A percentile compares a stretch with the other conserved stretches of the same genome.
Conservation (phyloP, 768 basidiomycete genomes). For the Tricholoma flavovirens region DNA sequence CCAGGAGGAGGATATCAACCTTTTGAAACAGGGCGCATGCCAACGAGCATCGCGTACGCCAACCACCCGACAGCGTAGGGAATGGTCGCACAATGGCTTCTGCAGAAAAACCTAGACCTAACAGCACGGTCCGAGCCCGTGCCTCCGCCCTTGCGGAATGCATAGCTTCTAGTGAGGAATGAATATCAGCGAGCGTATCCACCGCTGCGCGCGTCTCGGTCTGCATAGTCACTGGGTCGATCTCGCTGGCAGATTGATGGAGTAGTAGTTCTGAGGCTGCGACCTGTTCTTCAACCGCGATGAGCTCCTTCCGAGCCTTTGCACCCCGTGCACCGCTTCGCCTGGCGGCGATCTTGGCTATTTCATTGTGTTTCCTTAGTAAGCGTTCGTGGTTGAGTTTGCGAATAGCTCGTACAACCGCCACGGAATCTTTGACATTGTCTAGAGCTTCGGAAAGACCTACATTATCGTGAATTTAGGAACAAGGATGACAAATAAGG, state of each 20-base stretch:
- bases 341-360: constrained; percentile 42
- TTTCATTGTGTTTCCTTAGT: constrained; percentile 26
- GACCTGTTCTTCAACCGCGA: constrained; percentile 38
- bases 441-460: constrained; percentile 20
- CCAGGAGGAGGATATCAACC: constrained; percentile 52
- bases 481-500: not conserved
- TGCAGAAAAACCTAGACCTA: constrained; percentile 53
- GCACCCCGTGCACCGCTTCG: constrained; percentile 54
- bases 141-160: constrained; percentile 34
- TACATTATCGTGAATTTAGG: not conserved
- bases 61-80: constrained; percentile 54
- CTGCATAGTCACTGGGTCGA: constrained; percentile 16
- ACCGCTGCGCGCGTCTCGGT: constrained; percentile 19
- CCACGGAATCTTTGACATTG: constrained; percentile 20
- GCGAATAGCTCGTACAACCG: constrained; percentile 20
- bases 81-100: constrained; percentile 34
- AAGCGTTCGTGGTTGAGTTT: constrained; percentile 22
- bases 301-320: constrained; percentile 47
- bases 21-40: constrained; percentile 54
- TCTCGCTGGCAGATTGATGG: constrained; percentile 18
- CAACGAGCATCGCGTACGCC: constrained; percentile 55
- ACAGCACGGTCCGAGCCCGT: constrained; percentile 47
- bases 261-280: constrained; percentile 22
- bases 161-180: constrained; percentile 22
- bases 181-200: constrained; percentile 22